Percentiles rank a stretch among this genome's conserved stretches.
Conservation (phyloP, 179 eudicot species). For the Sideroxylon spinosum region DNA sequence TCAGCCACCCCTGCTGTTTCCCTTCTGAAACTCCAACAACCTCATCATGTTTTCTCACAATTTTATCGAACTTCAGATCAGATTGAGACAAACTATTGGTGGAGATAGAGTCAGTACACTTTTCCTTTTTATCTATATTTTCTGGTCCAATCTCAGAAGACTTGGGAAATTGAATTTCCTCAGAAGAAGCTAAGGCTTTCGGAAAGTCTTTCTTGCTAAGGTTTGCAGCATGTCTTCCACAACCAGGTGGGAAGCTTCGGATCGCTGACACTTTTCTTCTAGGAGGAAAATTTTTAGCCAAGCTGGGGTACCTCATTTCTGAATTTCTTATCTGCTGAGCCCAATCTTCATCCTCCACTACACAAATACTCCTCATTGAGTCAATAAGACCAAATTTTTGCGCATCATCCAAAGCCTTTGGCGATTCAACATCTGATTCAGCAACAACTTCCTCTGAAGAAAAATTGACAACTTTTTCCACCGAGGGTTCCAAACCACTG, state of each 20-base stretch:
- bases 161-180: not conserved
- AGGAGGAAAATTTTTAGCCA: not conserved
- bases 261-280: conserved; percentile 1
- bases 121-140: too few species aligned
- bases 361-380: too few species aligned
- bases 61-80: too few species aligned
- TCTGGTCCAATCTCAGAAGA: too few species aligned
- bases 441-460: not conserved
- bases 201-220: not conserved
- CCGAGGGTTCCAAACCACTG: not conserved
- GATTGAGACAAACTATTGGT: too few species aligned
- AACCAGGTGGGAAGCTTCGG: conserved; percentile 12
- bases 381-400: too few species aligned
- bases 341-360: not conserved
- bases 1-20: not conserved
- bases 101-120: too few species aligned
- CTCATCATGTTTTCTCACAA: too few species aligned
- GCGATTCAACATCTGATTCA: not conserved
- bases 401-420: too few species aligned
- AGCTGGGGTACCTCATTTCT: not conserved
- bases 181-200: not conserved
- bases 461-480: not conserved
- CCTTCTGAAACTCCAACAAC: not conserved
- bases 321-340: not conserved
- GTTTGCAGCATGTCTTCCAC: conserved; percentile 2